Base-by-base conservation (phyloP, 1,284 basidiomycete genomes). In the Caloboletus firmus region DNA sequence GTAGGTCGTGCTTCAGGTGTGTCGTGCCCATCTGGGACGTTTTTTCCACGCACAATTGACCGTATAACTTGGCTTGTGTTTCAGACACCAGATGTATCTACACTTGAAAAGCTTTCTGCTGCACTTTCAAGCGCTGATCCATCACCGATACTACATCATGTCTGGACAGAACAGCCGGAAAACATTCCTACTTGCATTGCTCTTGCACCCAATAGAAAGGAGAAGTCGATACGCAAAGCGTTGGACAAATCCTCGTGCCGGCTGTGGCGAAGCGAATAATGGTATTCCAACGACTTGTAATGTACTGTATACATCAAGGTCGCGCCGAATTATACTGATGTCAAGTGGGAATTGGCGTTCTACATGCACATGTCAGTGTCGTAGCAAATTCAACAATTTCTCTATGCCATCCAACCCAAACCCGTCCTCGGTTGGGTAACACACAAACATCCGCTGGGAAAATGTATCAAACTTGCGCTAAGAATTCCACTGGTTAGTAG, bases 161-260 rank as follows among this genome's bases (percentile, higher is more conserved):
- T 83, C 12, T 83, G 81, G 81, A 70, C 75, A 34, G 81, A 83
- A 60, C 77, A 80, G 57, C 80, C 80, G 0, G 81, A 82, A 67
- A 72, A 79, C 53, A 57, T 74, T 1, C 73, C 80, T 2, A 80
- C 81, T 1, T 82, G 79, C 57, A 63, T 83, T 32, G 80, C 81
- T 6, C 65, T 83, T 3, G 79, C 78, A 15, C 80, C 81, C 0
- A 83, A 82, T 52, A 65, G 72, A 42, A 72, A 75, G 52, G 74
- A 76, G 8, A 67, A 67, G 40, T 57, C 62, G 36, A 67, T 79
- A 52, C 75, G 73, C 63, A 76, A 72, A 56, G 75, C 74, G 3
- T 59, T 79, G 34, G 74, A 48, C 52, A 79, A 77, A 56, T 63
- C 70, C 0, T 65, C 63, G 10, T 66, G 67, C 46, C 45, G 65